Conservation (phyloP, 1,139 yeast genomes). For the Pichia sp. region DNA sequence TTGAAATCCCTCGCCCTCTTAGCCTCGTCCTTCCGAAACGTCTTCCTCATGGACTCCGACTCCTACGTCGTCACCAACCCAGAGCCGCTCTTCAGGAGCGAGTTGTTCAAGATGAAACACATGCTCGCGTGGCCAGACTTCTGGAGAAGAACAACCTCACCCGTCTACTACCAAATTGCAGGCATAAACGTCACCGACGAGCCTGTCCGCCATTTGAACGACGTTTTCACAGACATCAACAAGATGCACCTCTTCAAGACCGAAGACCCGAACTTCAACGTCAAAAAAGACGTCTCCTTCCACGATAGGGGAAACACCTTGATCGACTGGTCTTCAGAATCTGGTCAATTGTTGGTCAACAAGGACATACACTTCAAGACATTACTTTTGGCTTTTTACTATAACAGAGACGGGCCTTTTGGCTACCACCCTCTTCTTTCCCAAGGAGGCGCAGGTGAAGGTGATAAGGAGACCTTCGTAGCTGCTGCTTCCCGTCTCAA, state of each 20-base stretch:
- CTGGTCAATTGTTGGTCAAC: slow-evolving; percentile 54
- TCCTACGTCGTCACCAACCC: slow-evolving; percentile 52
- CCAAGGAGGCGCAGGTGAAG: slow-evolving; percentile 60
- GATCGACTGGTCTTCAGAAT: slow-evolving; percentile 60
- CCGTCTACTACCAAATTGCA: slow-evolving; percentile 50
- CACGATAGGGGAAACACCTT: slow-evolving; percentile 55
- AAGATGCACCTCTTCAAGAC: slow-evolving; percentile 19
- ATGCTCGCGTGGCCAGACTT: slow-evolving; percentile 60
- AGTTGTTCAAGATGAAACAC: slow-evolving; percentile 31
- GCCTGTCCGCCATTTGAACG: slow-evolving; percentile 31
- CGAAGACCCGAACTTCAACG: slow-evolving; percentile 19
- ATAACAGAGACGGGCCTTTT: slow-evolving; percentile 51
- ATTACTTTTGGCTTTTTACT: slow-evolving; percentile 49
- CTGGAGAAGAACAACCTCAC: slow-evolving; percentile 60
- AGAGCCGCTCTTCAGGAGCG: slow-evolving; percentile 43
- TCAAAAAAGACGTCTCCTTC: slow-evolving; percentile 21
- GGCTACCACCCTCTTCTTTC: slow-evolving; percentile 51
- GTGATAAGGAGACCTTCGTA: slow-evolving; percentile 60
- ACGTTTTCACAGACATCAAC: slow-evolving; percentile 27
- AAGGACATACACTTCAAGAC: slow-evolving; percentile 48
- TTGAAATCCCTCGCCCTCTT: slow-evolving; percentile 53
- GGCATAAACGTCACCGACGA: slow-evolving; percentile 37
- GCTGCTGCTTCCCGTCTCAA: slow-evolving; percentile 53
- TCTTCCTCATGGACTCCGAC: slow-evolving; percentile 52
- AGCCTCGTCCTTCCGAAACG: slow-evolving; percentile 48